These are phyloP conservation scores for Microglena sp. DNA, from an alignment of 139 green algal genomes.

Conservation along the genomic window DNA sequence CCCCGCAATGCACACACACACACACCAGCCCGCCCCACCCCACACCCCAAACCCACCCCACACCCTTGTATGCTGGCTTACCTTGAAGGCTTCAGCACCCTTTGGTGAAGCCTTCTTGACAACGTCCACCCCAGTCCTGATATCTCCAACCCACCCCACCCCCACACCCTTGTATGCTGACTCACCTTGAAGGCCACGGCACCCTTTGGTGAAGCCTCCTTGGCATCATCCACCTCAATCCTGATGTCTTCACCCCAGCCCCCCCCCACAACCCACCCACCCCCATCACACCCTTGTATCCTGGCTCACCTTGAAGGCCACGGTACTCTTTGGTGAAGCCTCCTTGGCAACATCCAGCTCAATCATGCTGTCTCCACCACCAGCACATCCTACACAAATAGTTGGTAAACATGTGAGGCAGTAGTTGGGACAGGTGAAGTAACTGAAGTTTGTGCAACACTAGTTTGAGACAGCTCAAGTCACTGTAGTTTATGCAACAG, in stretches of 20 bases:
- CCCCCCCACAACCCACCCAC: conserved; percentile 60
- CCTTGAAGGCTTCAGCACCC: too few species aligned
- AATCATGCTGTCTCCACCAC: conserved; percentile 50
- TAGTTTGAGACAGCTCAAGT: too few species aligned
- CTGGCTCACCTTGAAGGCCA: conserved; percentile 3
- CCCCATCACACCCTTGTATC: too few species aligned
- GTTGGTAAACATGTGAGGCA: background rate
- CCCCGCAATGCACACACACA: too few species aligned
- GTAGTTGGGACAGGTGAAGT: background rate
- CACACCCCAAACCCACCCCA: too few species aligned
- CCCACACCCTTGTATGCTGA: background rate
- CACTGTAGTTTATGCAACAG: too few species aligned
- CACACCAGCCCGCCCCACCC: too few species aligned
- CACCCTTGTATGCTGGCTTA: too few species aligned
- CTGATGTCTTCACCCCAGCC: conserved; percentile 52
- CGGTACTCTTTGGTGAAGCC: background rate
- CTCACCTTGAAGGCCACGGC: conserved; percentile 6
- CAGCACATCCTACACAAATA: conserved; percentile 49
- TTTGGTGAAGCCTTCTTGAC: conserved; percentile 7
- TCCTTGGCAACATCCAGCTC: conserved; percentile 26
- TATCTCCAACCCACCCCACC: conserved; percentile 57
- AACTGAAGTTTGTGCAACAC: too few species aligned
- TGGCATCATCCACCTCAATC: conserved; percentile 27
- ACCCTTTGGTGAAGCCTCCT: conserved; percentile 8
- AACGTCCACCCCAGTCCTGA: conserved; percentile 30